Evolutionary conservation across 768 basidiomycete species (phyloP).

Genomic region (Amanita thiersii): DNA sequence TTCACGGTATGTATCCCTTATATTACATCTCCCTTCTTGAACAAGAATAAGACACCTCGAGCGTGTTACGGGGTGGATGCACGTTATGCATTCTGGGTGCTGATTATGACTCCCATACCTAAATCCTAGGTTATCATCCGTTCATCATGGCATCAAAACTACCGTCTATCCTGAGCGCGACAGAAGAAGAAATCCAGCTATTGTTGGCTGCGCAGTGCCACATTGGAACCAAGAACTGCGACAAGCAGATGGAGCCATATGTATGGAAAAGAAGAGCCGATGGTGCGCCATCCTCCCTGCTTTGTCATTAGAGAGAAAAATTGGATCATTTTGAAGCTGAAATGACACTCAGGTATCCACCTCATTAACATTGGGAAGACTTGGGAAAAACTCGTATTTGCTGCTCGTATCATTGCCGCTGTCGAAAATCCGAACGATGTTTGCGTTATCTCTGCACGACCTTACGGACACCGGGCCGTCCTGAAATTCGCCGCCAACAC

Average conservation of each 20-base stretch:
- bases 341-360: constrained; percentile 69
- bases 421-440: constrained; percentile 98
- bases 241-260: constrained; percentile 98
- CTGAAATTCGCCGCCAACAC: constrained; percentile 98
- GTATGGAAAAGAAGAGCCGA: constrained; percentile 96
- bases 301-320: too few relatives aligned
- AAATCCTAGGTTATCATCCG: constrained; percentile 23
- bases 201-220: constrained; percentile 94
- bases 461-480: constrained; percentile 98
- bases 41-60: constrained; percentile 24
- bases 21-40: constrained; percentile 12
- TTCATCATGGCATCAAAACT: constrained; percentile 76
- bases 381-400: constrained; percentile 98
- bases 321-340: background rate
- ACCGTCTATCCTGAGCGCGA: constrained; percentile 86
- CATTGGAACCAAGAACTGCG: constrained; percentile 98
- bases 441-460: constrained; percentile 95
- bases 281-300: constrained; percentile 46
- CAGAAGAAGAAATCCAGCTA: constrained; percentile 96
- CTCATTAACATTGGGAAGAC: constrained; percentile 99
- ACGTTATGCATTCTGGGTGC: constrained; percentile 25
- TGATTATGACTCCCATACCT: constrained; percentile 16
- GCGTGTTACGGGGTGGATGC: constrained; percentile 36
- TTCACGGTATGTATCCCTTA: constrained; percentile 34
- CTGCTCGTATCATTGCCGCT: constrained; percentile 94